Evolutionary conservation across 208 protist genomes (phyloP), one percentile per base, ranked within the genome.

Genomic region (Leptomonas pyrrhocoris): DNA sequence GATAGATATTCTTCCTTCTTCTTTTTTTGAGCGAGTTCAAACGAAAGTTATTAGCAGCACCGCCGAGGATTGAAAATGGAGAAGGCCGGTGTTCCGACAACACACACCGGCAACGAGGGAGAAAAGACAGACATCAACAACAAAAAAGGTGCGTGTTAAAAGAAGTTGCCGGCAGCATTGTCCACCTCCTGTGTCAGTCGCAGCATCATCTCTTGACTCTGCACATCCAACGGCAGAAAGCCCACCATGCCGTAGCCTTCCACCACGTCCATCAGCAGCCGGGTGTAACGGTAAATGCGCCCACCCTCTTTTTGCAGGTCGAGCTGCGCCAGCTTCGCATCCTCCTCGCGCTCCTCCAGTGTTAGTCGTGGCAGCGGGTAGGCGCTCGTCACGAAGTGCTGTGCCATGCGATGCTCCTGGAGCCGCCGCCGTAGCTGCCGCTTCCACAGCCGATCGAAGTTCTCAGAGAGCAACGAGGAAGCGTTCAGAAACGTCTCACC

Each of bases 181-280:
- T 96, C 91, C 28, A 96, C 86, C 63, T 94, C 79, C 49, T 87
- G 88, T 0, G 91, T 96, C 36, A 96, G 59, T 4, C 73, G 75
- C 60, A 93, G 69, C 91, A 96, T 96, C 91, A 96, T 93, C 27
- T 92, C 84, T 61, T 92, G 83, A 13, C 79, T 86, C 61, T 96
- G 84, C 16, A 96, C 86, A 58, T 90, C 88, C 1, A 99, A 68
- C 13, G 96, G 94, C 13, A 87, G 50, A 73, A 98, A 99, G 15
- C 82, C 84, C 15, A 99, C 88, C 2, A 99, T 82, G 19, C 83
- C 85, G 74, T 96, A 99, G 60, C 98, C 98, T 21, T 98, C 93
- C 7, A 99, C 82, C 2, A 99, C 83, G 15, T 90, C 84, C 77
- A 94, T 87, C 7, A 99, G 40, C 7, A 93, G 73, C 49, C 73